phyloP scores from a whole-genome alignment of 2,329 filamentous ascomycete genomes.

The Coniochaeta ligniaria region DNA sequence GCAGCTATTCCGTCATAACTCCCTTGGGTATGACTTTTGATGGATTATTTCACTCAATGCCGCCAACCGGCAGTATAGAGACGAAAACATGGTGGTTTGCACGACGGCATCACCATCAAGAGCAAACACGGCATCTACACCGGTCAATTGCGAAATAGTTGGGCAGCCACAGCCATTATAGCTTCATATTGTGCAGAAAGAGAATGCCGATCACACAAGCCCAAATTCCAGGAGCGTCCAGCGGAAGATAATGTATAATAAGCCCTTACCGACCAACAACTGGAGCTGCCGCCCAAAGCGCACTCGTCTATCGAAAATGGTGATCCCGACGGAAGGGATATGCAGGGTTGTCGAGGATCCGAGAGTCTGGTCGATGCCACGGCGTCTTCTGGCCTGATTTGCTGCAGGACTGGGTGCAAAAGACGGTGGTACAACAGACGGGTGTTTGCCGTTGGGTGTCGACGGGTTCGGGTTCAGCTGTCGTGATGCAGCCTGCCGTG shows the following conservation, averaged over 20 bases:
- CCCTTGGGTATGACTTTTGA: neutral
- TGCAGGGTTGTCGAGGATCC: neutral
- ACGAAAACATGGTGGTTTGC: neutral
- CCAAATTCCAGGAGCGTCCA: neutral
- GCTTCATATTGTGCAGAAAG: neutral
- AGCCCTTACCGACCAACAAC: neutral
- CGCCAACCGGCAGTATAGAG: neutral
- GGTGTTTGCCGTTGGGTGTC: neutral
- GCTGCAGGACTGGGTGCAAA: neutral
- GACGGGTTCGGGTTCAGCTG: neutral
- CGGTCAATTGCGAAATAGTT: neutral
- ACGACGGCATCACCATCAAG: neutral
- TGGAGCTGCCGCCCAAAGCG: neutral
- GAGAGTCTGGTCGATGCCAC: conserved; percentile 1
- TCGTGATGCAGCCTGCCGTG: conserved; percentile 1
- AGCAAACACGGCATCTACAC: neutral
- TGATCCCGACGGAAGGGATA: neutral
- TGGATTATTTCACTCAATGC: neutral
- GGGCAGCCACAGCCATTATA: neutral
- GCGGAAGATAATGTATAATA: neutral
- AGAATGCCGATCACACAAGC: neutral
- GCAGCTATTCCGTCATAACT: neutral
- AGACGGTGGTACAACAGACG: neutral
- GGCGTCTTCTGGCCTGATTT: neutral
- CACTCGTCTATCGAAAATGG: neutral